Conservation (phyloP, 1,284 basidiomycete species). For the Phellopilus nigrolimitatus region DNA sequence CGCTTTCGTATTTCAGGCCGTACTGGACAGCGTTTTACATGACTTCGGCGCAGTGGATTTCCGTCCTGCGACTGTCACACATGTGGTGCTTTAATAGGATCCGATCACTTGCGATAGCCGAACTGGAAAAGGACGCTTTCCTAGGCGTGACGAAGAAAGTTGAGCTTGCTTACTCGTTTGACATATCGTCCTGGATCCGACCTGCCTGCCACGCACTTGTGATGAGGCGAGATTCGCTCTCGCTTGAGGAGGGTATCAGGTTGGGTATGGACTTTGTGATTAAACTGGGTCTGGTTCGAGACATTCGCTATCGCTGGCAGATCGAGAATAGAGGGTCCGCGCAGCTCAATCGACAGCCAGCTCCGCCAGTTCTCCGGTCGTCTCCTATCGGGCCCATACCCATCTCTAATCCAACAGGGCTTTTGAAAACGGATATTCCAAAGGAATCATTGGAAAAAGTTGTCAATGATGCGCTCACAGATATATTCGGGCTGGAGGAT, state of each 20-base stretch:
- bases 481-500: too few species aligned
- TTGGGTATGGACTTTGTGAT: slow-evolving; percentile 6
- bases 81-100: slow-evolving; percentile 13
- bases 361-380: too few species aligned
- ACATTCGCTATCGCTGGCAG: neutral
- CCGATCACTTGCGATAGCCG: neutral
- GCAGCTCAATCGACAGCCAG: too few species aligned
- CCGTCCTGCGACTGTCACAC: slow-evolving; percentile 13
- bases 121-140: neutral
- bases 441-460: too few species aligned
- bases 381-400: too few species aligned
- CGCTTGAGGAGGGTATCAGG: neutral
- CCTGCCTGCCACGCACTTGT: slow-evolving; percentile 3
- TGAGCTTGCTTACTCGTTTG: slow-evolving; percentile 4
- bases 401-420: too few species aligned
- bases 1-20: too few species aligned
- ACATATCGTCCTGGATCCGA: slow-evolving; percentile 2
- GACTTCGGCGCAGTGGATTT: slow-evolving; percentile 7
- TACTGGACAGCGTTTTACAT: neutral
- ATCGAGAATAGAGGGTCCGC: too few species aligned
- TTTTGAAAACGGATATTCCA: too few species aligned
- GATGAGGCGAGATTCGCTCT: neutral
- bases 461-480: too few species aligned
- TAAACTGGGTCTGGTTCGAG: slow-evolving; percentile 2
- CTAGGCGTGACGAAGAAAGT: neutral